These are phyloP conservation scores for Phytophthora multivora DNA, from an alignment of 352 stramenopile genomes.

Conservation along the genomic window DNA sequence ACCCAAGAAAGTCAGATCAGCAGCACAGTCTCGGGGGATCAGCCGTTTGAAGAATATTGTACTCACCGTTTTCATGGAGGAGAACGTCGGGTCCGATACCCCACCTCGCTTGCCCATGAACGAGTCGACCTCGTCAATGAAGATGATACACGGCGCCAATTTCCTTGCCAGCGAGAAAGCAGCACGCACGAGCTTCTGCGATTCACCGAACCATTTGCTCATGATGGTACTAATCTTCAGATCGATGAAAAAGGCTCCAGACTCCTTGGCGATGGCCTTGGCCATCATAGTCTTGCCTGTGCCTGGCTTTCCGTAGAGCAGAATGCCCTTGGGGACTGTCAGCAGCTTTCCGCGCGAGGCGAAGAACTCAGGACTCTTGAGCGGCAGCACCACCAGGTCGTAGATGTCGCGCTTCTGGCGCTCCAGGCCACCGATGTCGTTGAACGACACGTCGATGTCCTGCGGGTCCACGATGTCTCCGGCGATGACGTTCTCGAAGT, in stretches of 20 bases:
- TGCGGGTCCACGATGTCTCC: constrained; percentile 94
- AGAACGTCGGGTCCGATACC: constrained; percentile 79
- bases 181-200: constrained; percentile 93
- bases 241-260: constrained; percentile 88
- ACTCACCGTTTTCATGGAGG: constrained; percentile 87
- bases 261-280: constrained; percentile 96
- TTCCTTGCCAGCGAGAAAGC: constrained; percentile 95
- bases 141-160: constrained; percentile 96
- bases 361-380: constrained; percentile 94
- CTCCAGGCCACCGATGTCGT: constrained; percentile 97
- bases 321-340: constrained; percentile 84
- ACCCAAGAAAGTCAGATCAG: constrained; percentile 9
- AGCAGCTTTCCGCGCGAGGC: constrained; percentile 84
- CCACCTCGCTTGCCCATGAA: constrained; percentile 90
- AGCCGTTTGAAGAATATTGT: neutral
- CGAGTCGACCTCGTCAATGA: constrained; percentile 97
- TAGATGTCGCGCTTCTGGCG: constrained; percentile 96
- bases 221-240: constrained; percentile 91
- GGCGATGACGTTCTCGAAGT: constrained; percentile 93
- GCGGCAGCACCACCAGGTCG: constrained; percentile 94
- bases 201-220: constrained; percentile 92
- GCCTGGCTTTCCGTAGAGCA: constrained; percentile 82
- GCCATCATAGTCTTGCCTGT: constrained; percentile 94
- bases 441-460: constrained; percentile 92
- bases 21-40: neutral